These are phyloP conservation scores for Ulota crispa DNA, from an alignment of 225 moss, liverwort and hornwort species.

Conservation along the genomic window DNA sequence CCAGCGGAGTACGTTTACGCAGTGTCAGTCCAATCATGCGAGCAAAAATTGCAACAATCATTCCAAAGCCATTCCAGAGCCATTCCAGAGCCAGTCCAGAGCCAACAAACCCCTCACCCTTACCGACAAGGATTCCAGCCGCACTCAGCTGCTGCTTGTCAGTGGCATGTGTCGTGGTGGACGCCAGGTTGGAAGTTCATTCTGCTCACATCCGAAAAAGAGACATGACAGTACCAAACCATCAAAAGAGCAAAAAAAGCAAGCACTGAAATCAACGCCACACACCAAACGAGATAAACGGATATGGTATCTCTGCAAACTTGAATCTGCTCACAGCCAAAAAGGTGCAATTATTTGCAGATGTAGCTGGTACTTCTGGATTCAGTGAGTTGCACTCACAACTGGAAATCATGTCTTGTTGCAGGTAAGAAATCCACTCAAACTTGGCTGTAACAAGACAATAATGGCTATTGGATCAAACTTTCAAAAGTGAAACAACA, in stretches of 20 bases:
- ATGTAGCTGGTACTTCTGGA: neutral
- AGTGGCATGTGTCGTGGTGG: slow-evolving; percentile 34
- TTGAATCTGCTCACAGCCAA: neutral
- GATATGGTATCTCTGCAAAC: neutral
- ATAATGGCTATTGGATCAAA: neutral
- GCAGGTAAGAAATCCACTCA: neutral
- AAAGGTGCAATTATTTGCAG: neutral
- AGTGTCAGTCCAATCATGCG: slow-evolving; percentile 33
- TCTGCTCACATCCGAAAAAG: slow-evolving; percentile 13
- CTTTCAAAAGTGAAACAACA: neutral
- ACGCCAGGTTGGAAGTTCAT: slow-evolving; percentile 4
- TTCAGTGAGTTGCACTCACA: neutral
- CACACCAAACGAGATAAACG: neutral
- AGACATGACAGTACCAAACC: neutral
- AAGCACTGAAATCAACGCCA: neutral
- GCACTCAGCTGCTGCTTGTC: slow-evolving; percentile 18
- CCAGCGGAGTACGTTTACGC: slow-evolving; percentile 5
- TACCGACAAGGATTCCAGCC: slow-evolving; percentile 3
- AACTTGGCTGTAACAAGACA: neutral
- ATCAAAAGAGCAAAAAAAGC: neutral
- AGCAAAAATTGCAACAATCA: slow-evolving; percentile 17
- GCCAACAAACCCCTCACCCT: neutral
- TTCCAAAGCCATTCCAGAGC: neutral
- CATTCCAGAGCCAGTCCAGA: neutral
- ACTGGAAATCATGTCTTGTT: neutral